These are phyloP conservation scores for Pichia phayaonensis DNA, from an alignment of 805 yeast genomes.

Conservation along the genomic window DNA sequence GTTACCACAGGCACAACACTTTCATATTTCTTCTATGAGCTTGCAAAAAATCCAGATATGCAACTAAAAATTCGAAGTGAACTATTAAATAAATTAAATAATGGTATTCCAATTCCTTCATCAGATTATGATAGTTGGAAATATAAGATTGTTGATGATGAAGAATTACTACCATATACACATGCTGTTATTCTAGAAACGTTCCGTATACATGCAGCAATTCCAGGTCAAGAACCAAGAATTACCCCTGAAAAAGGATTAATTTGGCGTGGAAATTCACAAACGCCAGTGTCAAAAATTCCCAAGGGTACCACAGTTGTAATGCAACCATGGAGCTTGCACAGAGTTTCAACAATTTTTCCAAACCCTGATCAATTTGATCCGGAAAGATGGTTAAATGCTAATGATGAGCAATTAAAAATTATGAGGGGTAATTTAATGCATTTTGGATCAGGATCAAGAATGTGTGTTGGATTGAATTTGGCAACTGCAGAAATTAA, in stretches of 20 bases:
- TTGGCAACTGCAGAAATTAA: conserved; percentile 62
- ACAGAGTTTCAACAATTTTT: conserved; percentile 43
- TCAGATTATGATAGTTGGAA: conserved; percentile 19
- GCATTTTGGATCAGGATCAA: conserved; percentile 65
- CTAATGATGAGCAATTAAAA: conserved; percentile 31
- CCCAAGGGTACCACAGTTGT: conserved; percentile 53
- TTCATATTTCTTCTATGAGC: conserved; percentile 49
- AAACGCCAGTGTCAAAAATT: conserved; percentile 24
- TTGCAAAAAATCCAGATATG: conserved; percentile 41
- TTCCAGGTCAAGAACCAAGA: conserved; percentile 70
- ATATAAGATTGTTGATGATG: conserved; percentile 38
- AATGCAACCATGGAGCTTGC: conserved; percentile 60
- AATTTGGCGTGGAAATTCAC: conserved; percentile 22
- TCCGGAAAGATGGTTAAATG: conserved; percentile 57
- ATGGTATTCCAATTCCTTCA: conserved; percentile 16
- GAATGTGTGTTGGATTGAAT: conserved; percentile 72
- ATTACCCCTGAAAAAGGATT: conserved; percentile 32
- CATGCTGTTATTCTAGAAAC: conserved; percentile 58
- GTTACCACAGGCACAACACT: conserved; percentile 66
- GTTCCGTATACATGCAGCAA: conserved; percentile 56
- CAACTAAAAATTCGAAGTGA: conserved; percentile 46
- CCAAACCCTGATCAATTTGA: conserved; percentile 36
- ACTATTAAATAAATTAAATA: conserved; percentile 17
- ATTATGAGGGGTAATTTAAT: conserved; percentile 47
- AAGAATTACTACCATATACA: conserved; percentile 37